A percentile compares a stretch with the other conserved stretches of the same genome.
Evolutionary conservation across 2,329 filamentous ascomycete species (phyloP).

Genomic region (Huntiella moniliformis): DNA sequence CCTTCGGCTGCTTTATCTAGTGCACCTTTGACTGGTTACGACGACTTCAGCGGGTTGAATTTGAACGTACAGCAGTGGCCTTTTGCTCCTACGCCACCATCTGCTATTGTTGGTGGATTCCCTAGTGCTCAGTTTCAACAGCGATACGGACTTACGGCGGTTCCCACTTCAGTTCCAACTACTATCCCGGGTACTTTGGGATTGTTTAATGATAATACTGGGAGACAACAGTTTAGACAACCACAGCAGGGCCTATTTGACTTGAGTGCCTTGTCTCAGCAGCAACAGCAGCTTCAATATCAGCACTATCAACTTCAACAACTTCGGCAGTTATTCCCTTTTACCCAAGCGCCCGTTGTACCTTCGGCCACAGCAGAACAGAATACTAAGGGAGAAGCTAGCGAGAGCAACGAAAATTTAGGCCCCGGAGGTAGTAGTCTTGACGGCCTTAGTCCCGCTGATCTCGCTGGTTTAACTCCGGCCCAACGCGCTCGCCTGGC

Average conservation of each 20-base stretch:
- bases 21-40: not conserved
- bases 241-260: conserved; percentile 6
- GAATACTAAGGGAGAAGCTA: not conserved
- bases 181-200: conserved; percentile 1
- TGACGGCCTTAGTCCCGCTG: conserved; percentile 7
- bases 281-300: conserved; percentile 7
- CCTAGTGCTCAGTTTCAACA: not conserved
- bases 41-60: conserved; percentile 6
- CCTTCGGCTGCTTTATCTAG: not conserved
- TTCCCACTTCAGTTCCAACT: conserved; percentile 2
- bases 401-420: not conserved
- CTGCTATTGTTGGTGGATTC: not conserved
- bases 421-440: conserved; percentile 1
- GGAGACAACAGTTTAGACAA: too few relatives aligned
- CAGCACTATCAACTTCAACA: conserved; percentile 8
- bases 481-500: conserved; percentile 39
- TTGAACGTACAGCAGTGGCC: conserved; percentile 7
- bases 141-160: not conserved
- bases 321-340: conserved; percentile 9
- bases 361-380: conserved; percentile 3
- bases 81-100: conserved; percentile 2
- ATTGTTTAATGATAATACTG: not conserved
- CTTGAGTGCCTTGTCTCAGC: conserved; percentile 6
- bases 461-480: conserved; percentile 27
- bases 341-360: conserved; percentile 1